Percentiles rank a stretch among this genome's conserved stretches.
Conservation (phyloP, 148 eudicot species). For the Fagopyrum esculentum region DNA sequence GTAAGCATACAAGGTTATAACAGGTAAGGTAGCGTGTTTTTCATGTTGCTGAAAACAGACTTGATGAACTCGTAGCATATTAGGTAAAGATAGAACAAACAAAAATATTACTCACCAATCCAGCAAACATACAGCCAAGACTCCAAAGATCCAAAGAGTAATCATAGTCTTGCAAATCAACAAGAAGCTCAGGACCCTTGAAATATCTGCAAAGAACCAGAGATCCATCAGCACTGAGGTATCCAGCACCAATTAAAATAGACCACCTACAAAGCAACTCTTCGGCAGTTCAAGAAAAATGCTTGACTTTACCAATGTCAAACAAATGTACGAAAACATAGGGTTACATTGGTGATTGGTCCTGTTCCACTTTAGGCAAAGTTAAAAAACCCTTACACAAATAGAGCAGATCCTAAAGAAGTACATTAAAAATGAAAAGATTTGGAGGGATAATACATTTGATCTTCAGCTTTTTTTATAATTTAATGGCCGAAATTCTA, state of each 20-base stretch:
- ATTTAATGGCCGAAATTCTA: too few species aligned
- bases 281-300: background rate
- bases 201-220: conserved; percentile 57
- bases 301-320: background rate
- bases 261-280: background rate
- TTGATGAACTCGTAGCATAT: background rate
- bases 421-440: too few species aligned
- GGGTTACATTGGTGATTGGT: background rate
- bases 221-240: background rate
- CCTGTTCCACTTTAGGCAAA: too few species aligned
- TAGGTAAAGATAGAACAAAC: background rate
- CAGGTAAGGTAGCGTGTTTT: background rate
- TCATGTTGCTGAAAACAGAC: background rate
- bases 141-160: conserved; percentile 98
- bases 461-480: too few species aligned
- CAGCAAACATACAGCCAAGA: conserved; percentile 99
- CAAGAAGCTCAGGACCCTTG: conserved; percentile 97
- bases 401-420: too few species aligned
- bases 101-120: conserved; percentile 61
- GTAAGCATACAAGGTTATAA: background rate
- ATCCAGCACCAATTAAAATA: background rate
- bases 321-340: background rate
- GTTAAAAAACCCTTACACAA: too few species aligned
- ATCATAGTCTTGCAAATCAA: conserved; percentile 98
- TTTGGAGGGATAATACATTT: too few species aligned